Conservation (phyloP, 2,329 filamentous ascomycete genomes). For the Colletotrichum cereale region DNA sequence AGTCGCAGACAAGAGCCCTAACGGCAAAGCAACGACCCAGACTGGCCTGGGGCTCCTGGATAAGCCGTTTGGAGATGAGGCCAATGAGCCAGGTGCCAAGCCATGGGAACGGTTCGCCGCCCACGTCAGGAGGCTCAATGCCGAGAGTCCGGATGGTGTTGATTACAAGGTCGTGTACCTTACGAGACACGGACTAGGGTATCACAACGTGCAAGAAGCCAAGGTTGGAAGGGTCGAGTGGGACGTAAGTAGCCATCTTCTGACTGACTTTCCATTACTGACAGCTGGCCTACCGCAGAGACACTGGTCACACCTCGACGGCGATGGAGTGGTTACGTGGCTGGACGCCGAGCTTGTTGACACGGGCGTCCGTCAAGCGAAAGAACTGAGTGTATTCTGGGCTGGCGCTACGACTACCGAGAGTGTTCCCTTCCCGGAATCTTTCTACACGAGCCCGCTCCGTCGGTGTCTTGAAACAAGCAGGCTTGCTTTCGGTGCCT, state of each 20-base stretch:
- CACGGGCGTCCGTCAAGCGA: conserved; percentile 65
- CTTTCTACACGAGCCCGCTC: conserved; percentile 70
- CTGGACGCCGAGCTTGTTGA: conserved; percentile 63
- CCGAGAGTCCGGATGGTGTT: conserved; percentile 54
- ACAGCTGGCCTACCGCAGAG: conserved; percentile 42
- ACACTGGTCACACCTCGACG: conserved; percentile 55
- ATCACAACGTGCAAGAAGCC: conserved; percentile 62
- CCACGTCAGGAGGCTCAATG: conserved; percentile 62
- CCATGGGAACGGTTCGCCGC: conserved; percentile 66
- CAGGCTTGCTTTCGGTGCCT: conserved; percentile 60
- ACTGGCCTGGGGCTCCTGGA: conserved; percentile 67
- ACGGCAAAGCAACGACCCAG: conserved; percentile 53
- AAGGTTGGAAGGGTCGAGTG: conserved; percentile 68
- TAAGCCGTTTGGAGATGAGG: conserved; percentile 53
- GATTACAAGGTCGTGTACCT: conserved; percentile 67
- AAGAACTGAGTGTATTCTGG: conserved; percentile 65
- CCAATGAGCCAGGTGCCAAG: conserved; percentile 47
- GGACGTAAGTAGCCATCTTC: conserved; percentile 55
- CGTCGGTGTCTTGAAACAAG: conserved; percentile 70
- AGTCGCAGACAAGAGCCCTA: conserved; percentile 44
- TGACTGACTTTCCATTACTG: not conserved
- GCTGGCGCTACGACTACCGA: conserved; percentile 55
- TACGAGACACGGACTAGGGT: conserved; percentile 69
- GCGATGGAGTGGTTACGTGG: conserved; percentile 54
- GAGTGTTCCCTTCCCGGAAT: conserved; percentile 65